Conservation (phyloP, 495 filamentous ascomycete species). For the Penicillium lagena region DNA sequence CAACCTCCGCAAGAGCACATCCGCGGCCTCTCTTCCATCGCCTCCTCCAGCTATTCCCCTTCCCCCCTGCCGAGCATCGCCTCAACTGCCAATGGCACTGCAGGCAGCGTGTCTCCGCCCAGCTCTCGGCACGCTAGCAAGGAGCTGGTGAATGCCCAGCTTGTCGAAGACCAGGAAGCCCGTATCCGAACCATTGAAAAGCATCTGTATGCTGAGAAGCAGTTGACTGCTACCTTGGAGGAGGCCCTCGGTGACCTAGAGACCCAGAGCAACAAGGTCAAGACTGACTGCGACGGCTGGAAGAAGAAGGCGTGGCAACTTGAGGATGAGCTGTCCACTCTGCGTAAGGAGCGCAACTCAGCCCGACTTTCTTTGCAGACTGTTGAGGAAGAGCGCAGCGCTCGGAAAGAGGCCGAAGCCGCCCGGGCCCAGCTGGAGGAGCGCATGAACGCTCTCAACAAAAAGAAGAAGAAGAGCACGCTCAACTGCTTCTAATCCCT, state of each 20-base stretch:
- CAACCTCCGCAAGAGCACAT: conserved; percentile 79
- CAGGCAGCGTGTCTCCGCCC: conserved; percentile 36
- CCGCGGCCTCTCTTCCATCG: conserved; percentile 77
- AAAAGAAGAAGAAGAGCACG: conserved; percentile 91
- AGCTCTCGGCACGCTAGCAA: conserved; percentile 69
- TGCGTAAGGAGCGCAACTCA: conserved; percentile 61
- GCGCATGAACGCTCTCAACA: conserved; percentile 84
- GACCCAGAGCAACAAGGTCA: conserved; percentile 75
- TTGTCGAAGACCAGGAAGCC: conserved; percentile 82
- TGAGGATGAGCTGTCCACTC: conserved; percentile 69
- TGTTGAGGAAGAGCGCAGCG: conserved; percentile 89
- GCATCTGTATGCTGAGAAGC: conserved; percentile 92
- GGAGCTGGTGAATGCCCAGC: conserved; percentile 62
- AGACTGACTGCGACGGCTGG: conserved; percentile 82
- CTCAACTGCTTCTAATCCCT: conserved; percentile 82
- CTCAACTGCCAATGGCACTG: conserved; percentile 26
- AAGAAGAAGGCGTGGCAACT: conserved; percentile 72
- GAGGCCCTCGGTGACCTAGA: conserved; percentile 94
- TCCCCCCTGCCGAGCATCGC: conserved; percentile 50
- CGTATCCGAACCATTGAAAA: conserved; percentile 96
- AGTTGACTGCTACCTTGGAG: conserved; percentile 88
- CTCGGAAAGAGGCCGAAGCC: conserved; percentile 78
- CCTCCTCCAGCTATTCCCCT: conserved; percentile 95
- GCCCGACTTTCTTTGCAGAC: conserved; percentile 82
- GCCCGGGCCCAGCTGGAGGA: conserved; percentile 85